These are phyloP conservation scores for Pisolithus microcarpus DNA, from an alignment of 768 basidiomycete species.

Conservation along the genomic window DNA sequence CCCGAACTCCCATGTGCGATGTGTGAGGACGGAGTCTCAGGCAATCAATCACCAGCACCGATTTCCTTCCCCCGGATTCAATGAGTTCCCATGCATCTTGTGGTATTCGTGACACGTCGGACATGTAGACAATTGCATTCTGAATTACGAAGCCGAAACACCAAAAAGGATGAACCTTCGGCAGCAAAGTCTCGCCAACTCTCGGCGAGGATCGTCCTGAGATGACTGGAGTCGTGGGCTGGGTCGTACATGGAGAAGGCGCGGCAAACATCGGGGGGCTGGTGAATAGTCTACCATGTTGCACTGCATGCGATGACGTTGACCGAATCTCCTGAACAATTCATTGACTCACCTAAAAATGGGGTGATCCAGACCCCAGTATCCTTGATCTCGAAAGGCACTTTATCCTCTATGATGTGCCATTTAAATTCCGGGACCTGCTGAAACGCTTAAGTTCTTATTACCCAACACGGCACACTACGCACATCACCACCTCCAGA, in stretches of 20 bases:
- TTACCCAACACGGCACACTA: not conserved
- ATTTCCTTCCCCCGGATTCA: constrained; percentile 20
- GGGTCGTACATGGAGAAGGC: constrained; percentile 34
- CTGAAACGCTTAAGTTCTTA: not conserved
- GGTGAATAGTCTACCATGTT: constrained; percentile 66
- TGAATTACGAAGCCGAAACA: constrained; percentile 68
- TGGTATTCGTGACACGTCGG: constrained; percentile 79
- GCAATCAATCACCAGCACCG: constrained; percentile 72
- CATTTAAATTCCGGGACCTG: constrained; percentile 80
- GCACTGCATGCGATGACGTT: constrained; percentile 36
- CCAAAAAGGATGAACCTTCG: constrained; percentile 46
- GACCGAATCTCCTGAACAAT: not conserved
- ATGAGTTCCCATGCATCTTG: constrained; percentile 59
- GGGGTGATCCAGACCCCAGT: constrained; percentile 61
- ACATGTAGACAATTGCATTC: constrained; percentile 65
- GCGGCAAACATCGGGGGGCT: constrained; percentile 31
- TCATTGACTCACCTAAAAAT: constrained; percentile 42
- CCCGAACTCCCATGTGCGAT: constrained; percentile 75
- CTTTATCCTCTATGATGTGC: constrained; percentile 69
- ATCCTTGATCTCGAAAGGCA: constrained; percentile 59
- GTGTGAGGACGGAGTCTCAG: constrained; percentile 56
- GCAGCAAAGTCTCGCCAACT: constrained; percentile 3
- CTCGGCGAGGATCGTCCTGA: constrained; percentile 25
- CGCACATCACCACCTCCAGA: constrained; percentile 75
- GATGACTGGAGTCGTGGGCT: constrained; percentile 29